These are phyloP conservation scores for Parachaetomium inaequale DNA, from an alignment of 495 filamentous ascomycete species.

Conservation along the genomic window DNA sequence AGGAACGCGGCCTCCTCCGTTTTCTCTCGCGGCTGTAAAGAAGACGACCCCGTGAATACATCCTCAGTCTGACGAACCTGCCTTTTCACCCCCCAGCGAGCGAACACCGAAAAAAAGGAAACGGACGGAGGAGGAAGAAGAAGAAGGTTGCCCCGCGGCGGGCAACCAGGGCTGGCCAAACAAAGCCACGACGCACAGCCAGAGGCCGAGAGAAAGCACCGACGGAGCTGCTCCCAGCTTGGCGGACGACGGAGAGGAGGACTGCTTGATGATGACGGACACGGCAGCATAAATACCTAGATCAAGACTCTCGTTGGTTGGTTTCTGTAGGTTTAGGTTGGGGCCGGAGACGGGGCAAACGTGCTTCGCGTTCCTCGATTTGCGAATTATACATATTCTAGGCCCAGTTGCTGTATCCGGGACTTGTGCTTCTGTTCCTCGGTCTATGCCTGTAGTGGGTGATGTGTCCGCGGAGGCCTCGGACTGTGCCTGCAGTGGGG, in stretches of 20 bases:
- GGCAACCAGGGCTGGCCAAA: not conserved
- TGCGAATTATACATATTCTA: not conserved
- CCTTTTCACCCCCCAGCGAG: not conserved
- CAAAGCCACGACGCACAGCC: constrained; percentile 6
- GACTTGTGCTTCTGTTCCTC: not conserved
- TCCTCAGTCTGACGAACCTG: not conserved
- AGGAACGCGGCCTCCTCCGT: constrained; percentile 36
- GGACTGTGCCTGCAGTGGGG: not conserved
- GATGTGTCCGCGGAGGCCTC: not conserved
- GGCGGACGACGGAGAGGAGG: not conserved
- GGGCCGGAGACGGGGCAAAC: not conserved
- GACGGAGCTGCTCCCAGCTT: not conserved
- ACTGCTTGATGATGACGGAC: not conserved
- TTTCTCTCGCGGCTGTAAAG: constrained; percentile 27
- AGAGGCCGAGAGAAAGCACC: not conserved
- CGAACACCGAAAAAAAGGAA: constrained; percentile 8
- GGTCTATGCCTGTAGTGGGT: not conserved
- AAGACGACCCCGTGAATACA: not conserved
- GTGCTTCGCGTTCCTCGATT: not conserved
- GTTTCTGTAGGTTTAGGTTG: not conserved
- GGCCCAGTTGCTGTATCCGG: not conserved
- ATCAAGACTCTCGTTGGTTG: not conserved
- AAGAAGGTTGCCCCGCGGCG: constrained; percentile 5
- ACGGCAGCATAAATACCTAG: not conserved
- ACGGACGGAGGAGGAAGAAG: constrained; percentile 15